Base-by-base conservation (phyloP, 805 yeast genomes). In the Saccharomycodes ludwigii region DNA sequence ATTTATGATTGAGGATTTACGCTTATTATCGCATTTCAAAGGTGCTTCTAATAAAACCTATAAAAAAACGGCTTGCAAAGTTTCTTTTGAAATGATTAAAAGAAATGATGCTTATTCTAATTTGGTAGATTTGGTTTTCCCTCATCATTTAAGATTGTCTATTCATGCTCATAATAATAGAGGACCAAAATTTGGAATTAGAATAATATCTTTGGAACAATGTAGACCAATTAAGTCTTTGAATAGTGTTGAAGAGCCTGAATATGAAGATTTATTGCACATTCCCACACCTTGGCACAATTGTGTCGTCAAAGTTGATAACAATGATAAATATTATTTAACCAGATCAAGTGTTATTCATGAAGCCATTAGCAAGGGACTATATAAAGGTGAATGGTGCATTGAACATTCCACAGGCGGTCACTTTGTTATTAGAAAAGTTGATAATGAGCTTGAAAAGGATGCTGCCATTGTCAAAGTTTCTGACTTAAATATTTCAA, bases 221-320 rank as follows among this genome's bases (percentile, higher is more conserved):
- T 70, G 76, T 39, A 59, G 55, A 30, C 66, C 66, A 11, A 63
- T 71, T 12, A 60, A 54, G 30, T 55, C 65, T n/a, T 48, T 71
- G 21, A 54, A 51, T 18, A 52, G 49, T 16, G 31, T 44, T 18
- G 53, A 45, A 12, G 66, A 65, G 30, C 76, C 71, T 2, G 44
- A 44, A 18, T 63, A 55, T 43, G 71, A 66, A 27, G 76, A 69
- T 40, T 53, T 68, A 40, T 59, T 73, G 35, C 79, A 73, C 47
- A 71, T 73, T 36, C 78, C 79, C 30, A 72, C 78, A 0, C 78
- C 79, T 29, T 73, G 78, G 78, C 79, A 72, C 48, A 73, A 73
- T 41, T 56, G 70, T 32, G 62, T 72, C 10, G 65, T 68, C 17
- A 54, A 56, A 31, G 47, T 65, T 33, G 59, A 57, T 29, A 63